These are phyloP conservation scores for Saccharomyces kudriavzevii DNA, from an alignment of 805 yeast species.

Conservation along the genomic window DNA sequence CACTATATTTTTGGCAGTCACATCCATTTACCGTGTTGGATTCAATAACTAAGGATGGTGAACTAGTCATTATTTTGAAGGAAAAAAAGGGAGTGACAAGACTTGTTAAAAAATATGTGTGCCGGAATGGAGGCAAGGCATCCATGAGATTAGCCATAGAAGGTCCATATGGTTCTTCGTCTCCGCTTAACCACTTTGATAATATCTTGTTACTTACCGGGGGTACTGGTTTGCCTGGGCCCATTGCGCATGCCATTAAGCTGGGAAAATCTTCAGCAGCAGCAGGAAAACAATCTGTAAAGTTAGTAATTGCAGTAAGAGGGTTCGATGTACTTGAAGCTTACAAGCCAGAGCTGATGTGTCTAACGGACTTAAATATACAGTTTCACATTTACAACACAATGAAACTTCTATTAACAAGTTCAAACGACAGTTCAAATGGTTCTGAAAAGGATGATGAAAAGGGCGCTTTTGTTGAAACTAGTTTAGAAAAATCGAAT, in stretches of 20 bases:
- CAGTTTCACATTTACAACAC: conserved; percentile 16
- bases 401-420: not conserved
- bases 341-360: conserved; percentile 12
- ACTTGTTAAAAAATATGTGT: conserved; percentile 23
- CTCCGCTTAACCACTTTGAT: conserved; percentile 44
- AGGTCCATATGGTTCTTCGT: conserved; percentile 61
- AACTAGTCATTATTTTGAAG: conserved; percentile 35
- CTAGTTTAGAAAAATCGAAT: not conserved
- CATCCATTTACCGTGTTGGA: conserved; percentile 50
- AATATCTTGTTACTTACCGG: conserved; percentile 58
- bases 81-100: conserved; percentile 44
- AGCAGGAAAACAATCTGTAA: conserved; percentile 5
- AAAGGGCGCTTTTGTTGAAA: not conserved
- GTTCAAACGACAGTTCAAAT: not conserved
- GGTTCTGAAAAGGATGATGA: not conserved
- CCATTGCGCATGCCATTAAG: conserved; percentile 40
- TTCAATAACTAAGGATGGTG: conserved; percentile 21
- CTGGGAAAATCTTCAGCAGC: conserved; percentile 15
- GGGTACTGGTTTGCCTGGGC: conserved; percentile 67
- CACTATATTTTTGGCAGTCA: conserved; percentile 44
- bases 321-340: conserved; percentile 14
- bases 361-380: conserved; percentile 9
- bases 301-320: conserved; percentile 13
- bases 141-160: conserved; percentile 40
- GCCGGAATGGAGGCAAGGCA: conserved; percentile 26